phyloP scores from a whole-genome alignment of 1,139 yeast genomes.

The Candida anutae region DNA sequence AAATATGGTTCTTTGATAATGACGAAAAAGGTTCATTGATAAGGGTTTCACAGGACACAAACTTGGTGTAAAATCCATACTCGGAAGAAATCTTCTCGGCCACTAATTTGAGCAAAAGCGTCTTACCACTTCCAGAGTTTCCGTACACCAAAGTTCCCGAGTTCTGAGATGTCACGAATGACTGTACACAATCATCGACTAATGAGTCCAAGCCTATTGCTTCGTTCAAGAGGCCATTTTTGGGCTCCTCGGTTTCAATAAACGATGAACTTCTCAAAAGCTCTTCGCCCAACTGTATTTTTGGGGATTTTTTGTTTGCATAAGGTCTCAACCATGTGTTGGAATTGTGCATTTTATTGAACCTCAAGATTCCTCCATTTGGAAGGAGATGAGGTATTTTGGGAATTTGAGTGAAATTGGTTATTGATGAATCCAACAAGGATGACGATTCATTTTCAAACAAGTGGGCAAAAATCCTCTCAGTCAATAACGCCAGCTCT shows the following conservation, averaged over 20 bases:
- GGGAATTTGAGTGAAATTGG: conserved; percentile 46
- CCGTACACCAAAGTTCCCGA: conserved; percentile 62
- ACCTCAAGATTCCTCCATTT: conserved; percentile 54
- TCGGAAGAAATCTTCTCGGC: conserved; percentile 23
- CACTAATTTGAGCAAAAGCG: conserved; percentile 43
- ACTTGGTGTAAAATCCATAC: conserved; percentile 36
- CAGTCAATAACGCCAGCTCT: conserved; percentile 16
- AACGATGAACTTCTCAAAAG: conserved; percentile 44
- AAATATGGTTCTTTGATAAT: conserved; percentile 36
- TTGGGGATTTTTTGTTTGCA: conserved; percentile 7
- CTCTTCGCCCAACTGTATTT: conserved; percentile 48
- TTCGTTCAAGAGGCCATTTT: conserved; percentile 7
- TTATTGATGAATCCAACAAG: conserved; percentile 25
- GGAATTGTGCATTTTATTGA: conserved; percentile 38
- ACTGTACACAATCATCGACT: conserved; percentile 32
- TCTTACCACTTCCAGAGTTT: conserved; percentile 74
- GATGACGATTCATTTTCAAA: conserved; percentile 8
- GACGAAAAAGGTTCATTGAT: conserved; percentile 49
- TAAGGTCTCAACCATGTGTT: conserved; percentile 34
- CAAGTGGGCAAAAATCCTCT: conserved; percentile 12
- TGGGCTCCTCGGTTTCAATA: conserved; percentile 17
- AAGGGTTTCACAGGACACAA: conserved; percentile 44
- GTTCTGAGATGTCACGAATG: conserved; percentile 39
- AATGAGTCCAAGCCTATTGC: conserved; percentile 55
- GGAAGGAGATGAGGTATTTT: conserved; percentile 41